phyloP scores from a whole-genome alignment of 305 asterid genomes.

The Vinca major region DNA sequence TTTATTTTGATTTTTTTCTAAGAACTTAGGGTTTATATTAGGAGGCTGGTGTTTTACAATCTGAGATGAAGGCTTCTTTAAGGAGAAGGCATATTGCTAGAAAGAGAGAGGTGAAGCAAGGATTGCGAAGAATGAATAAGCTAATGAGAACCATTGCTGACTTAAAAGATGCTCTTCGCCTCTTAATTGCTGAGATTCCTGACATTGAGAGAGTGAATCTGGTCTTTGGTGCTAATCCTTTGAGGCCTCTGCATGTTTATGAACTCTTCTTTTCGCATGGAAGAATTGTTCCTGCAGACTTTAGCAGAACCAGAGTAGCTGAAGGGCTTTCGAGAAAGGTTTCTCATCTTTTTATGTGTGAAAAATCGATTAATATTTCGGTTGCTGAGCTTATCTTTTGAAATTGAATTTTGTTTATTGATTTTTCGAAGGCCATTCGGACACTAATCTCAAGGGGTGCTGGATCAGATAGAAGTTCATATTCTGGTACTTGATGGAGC shows the following conservation, averaged over 20 bases:
- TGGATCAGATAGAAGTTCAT: constrained; percentile 50
- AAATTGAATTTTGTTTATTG: neutral
- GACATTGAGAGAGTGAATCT: constrained; percentile 45
- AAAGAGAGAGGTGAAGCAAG: constrained; percentile 76
- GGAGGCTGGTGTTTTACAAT: constrained; percentile 51
- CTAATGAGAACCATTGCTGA: constrained; percentile 47
- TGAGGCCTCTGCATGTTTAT: constrained; percentile 69
- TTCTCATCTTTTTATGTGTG: neutral
- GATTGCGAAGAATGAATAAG: constrained; percentile 67
- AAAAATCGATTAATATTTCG: neutral
- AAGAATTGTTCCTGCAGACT: constrained; percentile 36
- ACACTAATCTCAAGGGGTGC: constrained; percentile 71
- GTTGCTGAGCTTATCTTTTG: constrained; percentile 5
- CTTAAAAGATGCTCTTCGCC: constrained; percentile 55
- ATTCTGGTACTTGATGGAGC: constrained; percentile 38
- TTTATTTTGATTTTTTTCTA: neutral
- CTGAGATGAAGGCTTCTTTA: constrained; percentile 37
- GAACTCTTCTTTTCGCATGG: constrained; percentile 53
- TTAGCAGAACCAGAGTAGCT: constrained; percentile 43
- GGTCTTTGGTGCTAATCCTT: constrained; percentile 79
- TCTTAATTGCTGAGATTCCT: constrained; percentile 50
- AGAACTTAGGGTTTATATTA: constrained; percentile 1
- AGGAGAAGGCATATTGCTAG: constrained; percentile 65
- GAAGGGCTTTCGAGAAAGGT: constrained; percentile 78
- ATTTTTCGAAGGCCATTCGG: constrained; percentile 57